Percentiles rank a stretch among this genome's conserved stretches.
phyloP scores from a whole-genome alignment of 441 rosid genomes.

The Syzygium malaccense region DNA sequence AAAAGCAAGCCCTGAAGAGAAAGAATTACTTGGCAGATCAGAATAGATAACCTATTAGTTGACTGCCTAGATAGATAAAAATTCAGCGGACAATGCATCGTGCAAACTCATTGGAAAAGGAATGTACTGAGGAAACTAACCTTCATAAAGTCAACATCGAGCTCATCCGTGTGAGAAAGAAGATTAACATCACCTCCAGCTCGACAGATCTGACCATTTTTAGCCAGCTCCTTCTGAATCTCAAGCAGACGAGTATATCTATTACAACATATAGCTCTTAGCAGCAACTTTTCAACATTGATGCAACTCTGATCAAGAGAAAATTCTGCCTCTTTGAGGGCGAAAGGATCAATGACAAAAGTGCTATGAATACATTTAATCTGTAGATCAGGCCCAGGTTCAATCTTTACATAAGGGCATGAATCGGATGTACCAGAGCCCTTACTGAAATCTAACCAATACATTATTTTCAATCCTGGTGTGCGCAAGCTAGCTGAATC shows the following conservation, averaged over 20 bases:
- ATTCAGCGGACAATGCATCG: background rate
- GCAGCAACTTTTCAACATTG: constrained; percentile 82
- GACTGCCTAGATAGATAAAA: background rate
- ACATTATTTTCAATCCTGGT: constrained; percentile 81
- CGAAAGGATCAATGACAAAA: constrained; percentile 76
- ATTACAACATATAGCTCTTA: constrained; percentile 84
- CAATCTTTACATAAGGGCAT: constrained; percentile 75
- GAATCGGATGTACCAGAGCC: constrained; percentile 37
- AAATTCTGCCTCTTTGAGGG: constrained; percentile 78
- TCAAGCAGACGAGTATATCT: constrained; percentile 90
- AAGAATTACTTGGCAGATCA: background rate
- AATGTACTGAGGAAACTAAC: constrained; percentile 13
- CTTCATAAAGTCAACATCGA: constrained; percentile 37
- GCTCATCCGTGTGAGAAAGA: constrained; percentile 43
- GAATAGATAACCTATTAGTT: background rate
- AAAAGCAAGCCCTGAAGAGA: background rate
- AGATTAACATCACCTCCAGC: constrained; percentile 66
- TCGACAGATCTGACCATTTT: constrained; percentile 58
- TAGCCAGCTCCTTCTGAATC: constrained; percentile 83
- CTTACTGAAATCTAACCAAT: constrained; percentile 81
- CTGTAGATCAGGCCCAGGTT: constrained; percentile 82
- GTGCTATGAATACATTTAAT: constrained; percentile 75
- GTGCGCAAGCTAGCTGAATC: constrained; percentile 70
- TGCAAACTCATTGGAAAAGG: constrained; percentile 2
- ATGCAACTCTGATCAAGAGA: constrained; percentile 77